Conservation (phyloP, 441 rosid genomes). For the Erysimum cheiri region DNA sequence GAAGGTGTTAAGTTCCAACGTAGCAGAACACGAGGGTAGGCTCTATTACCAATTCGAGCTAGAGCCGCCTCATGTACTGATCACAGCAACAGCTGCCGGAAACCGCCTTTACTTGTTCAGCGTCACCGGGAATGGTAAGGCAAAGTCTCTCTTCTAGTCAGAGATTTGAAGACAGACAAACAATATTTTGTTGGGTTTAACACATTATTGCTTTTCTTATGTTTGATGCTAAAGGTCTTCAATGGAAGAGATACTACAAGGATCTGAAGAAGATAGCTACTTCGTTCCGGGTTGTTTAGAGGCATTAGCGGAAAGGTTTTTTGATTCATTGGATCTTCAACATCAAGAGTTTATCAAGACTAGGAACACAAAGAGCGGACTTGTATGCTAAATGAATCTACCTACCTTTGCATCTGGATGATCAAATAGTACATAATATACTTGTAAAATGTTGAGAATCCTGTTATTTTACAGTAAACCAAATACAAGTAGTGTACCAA, state of each 20-base stretch:
- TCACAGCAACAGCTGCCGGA: constrained; percentile 96
- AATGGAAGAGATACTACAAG: constrained; percentile 93
- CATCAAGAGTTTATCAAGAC: not conserved
- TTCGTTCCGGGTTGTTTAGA: constrained; percentile 79
- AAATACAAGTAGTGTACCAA: not conserved
- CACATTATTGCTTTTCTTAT: not conserved
- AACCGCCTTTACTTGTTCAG: constrained; percentile 85
- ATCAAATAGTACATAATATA: not conserved
- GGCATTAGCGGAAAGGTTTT: not conserved
- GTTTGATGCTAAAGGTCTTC: constrained; percentile 64
- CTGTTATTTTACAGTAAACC: not conserved
- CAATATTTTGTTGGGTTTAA: not conserved
- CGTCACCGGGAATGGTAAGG: constrained; percentile 73
- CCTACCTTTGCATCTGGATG: not conserved
- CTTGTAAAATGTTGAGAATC: constrained; percentile 10
- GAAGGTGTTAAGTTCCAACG: constrained; percentile 71
- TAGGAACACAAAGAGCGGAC: not conserved
- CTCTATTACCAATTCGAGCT: constrained; percentile 81
- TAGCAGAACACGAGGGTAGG: constrained; percentile 72
- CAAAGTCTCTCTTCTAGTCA: not conserved
- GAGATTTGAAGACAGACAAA: not conserved
- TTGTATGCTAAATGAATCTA: not conserved
- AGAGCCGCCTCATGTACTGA: constrained; percentile 91
- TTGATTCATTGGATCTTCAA: not conserved
- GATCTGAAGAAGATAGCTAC: constrained; percentile 87